Evolutionary conservation across 345 rosid species (phyloP).

Genomic region (Microcos paniculata): DNA sequence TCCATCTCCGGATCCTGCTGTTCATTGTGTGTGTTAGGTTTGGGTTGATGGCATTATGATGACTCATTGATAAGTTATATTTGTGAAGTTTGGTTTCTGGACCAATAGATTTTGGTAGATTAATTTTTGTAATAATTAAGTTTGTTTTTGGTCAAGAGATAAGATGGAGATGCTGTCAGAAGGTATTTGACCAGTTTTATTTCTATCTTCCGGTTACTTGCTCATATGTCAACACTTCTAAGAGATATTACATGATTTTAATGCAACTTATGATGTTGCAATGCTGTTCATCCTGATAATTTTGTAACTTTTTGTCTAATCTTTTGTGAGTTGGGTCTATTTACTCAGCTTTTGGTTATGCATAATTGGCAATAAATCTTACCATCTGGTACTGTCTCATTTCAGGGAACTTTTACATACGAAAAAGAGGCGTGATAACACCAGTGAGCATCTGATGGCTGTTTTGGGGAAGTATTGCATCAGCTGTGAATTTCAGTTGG

Average conservation of each 20-base stretch:
- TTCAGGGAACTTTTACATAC: constrained; percentile 63
- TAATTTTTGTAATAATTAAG: background rate
- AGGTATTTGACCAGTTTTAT: background rate
- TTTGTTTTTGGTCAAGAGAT: background rate
- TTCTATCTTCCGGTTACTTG: background rate
- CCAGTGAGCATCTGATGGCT: constrained; percentile 45
- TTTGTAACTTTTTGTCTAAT: background rate
- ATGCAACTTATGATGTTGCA: background rate
- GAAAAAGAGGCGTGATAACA: constrained; percentile 51
- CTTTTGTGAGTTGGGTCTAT: background rate
- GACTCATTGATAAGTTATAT: background rate
- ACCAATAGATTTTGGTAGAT: background rate
- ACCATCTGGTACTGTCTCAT: background rate
- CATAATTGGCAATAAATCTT: background rate
- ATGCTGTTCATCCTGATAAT: background rate
- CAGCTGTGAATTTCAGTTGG: constrained; percentile 70
- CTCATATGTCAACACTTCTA: background rate
- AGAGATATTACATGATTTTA: background rate
- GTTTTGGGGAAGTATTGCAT: constrained; percentile 57
- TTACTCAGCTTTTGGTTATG: background rate
- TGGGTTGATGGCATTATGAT: background rate
- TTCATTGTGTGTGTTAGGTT: background rate
- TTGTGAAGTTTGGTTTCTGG: background rate
- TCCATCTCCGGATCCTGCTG: background rate
- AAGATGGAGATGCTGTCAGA: background rate